phyloP scores from a whole-genome alignment of 2,329 filamentous ascomycete genomes.

The Sporothrix protearum region DNA sequence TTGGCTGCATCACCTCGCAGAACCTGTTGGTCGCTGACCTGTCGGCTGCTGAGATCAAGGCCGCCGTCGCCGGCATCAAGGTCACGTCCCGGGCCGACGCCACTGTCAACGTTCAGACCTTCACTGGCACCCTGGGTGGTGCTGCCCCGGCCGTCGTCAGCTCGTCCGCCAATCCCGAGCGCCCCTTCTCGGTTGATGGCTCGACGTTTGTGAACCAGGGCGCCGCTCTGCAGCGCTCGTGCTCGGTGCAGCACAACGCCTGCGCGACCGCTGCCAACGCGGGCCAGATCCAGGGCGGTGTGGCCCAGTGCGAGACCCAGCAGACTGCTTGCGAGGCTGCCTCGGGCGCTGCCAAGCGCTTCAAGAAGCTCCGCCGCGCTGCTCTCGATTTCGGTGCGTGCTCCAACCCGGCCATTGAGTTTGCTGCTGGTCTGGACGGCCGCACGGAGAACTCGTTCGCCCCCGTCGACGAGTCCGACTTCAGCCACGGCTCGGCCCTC shows the following conservation, averaged over 20 bases:
- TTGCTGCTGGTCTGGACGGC: constrained; percentile 48
- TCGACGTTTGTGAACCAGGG: constrained; percentile 50
- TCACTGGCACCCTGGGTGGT: constrained; percentile 45
- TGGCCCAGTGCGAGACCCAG: constrained; percentile 45
- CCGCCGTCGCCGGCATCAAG: constrained; percentile 42
- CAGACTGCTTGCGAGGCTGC: constrained; percentile 38
- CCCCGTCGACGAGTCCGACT: constrained; percentile 41
- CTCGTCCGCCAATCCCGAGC: constrained; percentile 36
- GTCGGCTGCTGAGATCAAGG: constrained; percentile 50
- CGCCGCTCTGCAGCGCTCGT: constrained; percentile 47
- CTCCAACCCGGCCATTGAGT: constrained; percentile 47
- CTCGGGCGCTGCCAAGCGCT: constrained; percentile 28
- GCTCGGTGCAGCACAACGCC: constrained; percentile 50
- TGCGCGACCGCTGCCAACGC: constrained; percentile 49
- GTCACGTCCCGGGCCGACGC: constrained; percentile 26
- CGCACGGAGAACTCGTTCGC: constrained; percentile 44
- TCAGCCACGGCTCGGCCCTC: constrained; percentile 51
- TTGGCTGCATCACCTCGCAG: constrained; percentile 55
- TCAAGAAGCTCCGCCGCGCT: constrained; percentile 33
- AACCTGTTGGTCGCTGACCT: constrained; percentile 54
- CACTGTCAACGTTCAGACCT: constrained; percentile 43
- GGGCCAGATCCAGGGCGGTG: constrained; percentile 38
- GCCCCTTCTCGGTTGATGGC: constrained; percentile 52
- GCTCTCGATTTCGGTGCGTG: constrained; percentile 45
- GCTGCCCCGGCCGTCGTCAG: constrained; percentile 42